phyloP scores from a whole-genome alignment of 345 rosid species.

The Lumnitzera littorea region DNA sequence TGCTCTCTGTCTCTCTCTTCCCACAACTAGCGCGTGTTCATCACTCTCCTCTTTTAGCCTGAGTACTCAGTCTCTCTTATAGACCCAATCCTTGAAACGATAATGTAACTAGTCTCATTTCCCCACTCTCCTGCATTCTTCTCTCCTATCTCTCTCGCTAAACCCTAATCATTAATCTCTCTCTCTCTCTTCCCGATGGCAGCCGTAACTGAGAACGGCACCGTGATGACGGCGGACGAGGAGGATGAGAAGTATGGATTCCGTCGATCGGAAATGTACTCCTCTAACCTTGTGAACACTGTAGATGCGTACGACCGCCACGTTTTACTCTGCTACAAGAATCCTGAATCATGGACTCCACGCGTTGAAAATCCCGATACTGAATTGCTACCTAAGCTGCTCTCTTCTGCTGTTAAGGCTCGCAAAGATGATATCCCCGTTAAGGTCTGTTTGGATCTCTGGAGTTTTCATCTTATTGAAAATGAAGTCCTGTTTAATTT shows the following conservation, averaged over 20 bases:
- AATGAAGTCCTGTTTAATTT: background rate
- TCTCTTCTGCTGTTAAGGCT: conserved; percentile 49
- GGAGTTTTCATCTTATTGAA: background rate
- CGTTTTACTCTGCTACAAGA: conserved; percentile 55
- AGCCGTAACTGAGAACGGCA: conserved; percentile 13
- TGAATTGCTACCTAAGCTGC: conserved; percentile 59
- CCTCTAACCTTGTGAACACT: conserved; percentile 51
- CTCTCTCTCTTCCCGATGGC: conserved; percentile 27
- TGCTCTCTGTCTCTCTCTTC: too few relatives aligned
- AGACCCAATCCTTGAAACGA: too few relatives aligned
- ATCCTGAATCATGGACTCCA: conserved; percentile 52
- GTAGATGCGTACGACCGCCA: conserved; percentile 67
- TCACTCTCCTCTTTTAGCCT: too few relatives aligned
- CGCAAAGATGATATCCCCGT: conserved; percentile 47
- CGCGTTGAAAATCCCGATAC: conserved; percentile 48
- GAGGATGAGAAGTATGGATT: conserved; percentile 62
- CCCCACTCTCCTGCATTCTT: too few relatives aligned
- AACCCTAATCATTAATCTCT: background rate
- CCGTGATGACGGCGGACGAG: conserved; percentile 23
- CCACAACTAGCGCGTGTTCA: too few relatives aligned
- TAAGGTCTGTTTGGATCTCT: conserved; percentile 31
- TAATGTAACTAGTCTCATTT: too few relatives aligned
- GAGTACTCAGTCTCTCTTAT: too few relatives aligned
- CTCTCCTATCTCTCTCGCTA: too few relatives aligned
- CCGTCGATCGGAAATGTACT: conserved; percentile 68